Conservation (phyloP, 768 basidiomycete genomes). For the Mycena indigotica region DNA sequence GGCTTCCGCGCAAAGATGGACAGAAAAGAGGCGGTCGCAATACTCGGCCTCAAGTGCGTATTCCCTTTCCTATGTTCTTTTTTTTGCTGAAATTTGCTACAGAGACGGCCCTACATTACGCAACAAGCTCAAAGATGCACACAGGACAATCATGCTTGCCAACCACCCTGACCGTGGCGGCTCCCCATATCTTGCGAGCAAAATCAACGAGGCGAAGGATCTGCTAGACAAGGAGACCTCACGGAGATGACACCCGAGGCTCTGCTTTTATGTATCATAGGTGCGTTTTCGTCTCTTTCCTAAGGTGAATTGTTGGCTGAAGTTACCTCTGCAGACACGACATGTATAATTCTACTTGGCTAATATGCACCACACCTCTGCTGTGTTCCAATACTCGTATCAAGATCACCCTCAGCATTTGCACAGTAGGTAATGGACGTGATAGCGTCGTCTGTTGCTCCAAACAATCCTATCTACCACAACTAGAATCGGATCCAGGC, state of each 20-base stretch:
- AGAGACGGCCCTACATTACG: conserved; percentile 84
- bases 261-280: conserved; percentile 17
- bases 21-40: conserved; percentile 85
- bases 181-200: conserved; percentile 96
- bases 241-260: conserved; percentile 31
- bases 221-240: conserved; percentile 80
- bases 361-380: no score
- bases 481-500: no score
- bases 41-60: conserved; percentile 90
- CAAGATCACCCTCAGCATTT: no score
- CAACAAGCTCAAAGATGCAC: conserved; percentile 88
- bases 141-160: conserved; percentile 94
- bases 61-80: conserved; percentile 8
- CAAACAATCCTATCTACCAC: no score
- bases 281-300: no score
- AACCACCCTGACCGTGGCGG: conserved; percentile 99
- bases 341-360: no score
- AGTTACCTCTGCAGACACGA: no score
- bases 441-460: no score
- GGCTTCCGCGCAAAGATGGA: conserved; percentile 98
- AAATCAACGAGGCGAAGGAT: conserved; percentile 99
- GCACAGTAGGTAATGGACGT: no score
- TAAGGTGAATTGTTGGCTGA: no score
- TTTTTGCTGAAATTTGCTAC: conserved; percentile 7
- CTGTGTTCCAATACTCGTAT: no score